Conservation (phyloP, 306 rosid genomes). For the Sindora glabra region DNA sequence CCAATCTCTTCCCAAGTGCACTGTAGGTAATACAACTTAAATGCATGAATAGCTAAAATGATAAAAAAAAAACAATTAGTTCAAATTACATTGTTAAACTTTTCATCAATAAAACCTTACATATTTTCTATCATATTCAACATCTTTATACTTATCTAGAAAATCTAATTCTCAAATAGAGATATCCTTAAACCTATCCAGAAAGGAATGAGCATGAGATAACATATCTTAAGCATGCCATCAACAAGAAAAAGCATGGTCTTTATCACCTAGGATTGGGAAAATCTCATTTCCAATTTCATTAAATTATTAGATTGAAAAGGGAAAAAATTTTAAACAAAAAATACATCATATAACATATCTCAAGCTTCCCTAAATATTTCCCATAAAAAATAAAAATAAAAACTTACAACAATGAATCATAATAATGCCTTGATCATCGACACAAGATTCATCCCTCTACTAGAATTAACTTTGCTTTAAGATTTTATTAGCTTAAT, state of each 20-base stretch:
- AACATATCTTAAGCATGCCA: too few relatives aligned
- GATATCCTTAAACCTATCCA: conserved; percentile 60
- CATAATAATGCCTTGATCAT: too few relatives aligned
- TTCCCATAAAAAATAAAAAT: too few relatives aligned
- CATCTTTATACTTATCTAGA: conserved; percentile 73
- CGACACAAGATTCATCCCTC: not conserved
- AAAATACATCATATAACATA: too few relatives aligned
- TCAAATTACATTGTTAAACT: not conserved
- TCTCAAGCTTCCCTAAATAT: too few relatives aligned
- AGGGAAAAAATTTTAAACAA: too few relatives aligned
- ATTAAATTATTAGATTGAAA: too few relatives aligned
- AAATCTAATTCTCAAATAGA: conserved; percentile 55
- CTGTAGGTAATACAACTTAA: too few relatives aligned
- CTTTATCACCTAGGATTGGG: not conserved
- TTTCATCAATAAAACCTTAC: not conserved
- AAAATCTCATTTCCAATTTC: not conserved
- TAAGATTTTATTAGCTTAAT: not conserved
- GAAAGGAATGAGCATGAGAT: not conserved
- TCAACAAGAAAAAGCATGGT: not conserved
- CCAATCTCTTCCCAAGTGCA: too few relatives aligned
- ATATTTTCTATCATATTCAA: conserved; percentile 62
- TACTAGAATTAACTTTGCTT: not conserved
- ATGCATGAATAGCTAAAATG: too few relatives aligned
- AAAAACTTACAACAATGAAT: too few relatives aligned
- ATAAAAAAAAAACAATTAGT: too few relatives aligned